These are phyloP conservation scores for Fraxinus xanthoxyloides DNA, from an alignment of 305 asterid species.

Conservation along the genomic window DNA sequence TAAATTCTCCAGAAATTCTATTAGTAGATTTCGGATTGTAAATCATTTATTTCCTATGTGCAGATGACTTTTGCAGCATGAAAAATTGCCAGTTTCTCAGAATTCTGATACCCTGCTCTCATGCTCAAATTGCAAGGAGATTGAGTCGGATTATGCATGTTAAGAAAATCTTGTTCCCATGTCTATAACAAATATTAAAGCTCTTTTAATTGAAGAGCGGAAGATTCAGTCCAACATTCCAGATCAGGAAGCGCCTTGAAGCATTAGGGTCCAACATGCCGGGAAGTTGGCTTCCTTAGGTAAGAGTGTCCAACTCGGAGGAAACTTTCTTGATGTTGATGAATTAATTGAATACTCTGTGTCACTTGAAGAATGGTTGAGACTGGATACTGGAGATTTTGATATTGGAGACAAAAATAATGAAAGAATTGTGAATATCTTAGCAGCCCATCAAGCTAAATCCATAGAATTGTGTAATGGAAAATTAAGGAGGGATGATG, in stretches of 20 bases:
- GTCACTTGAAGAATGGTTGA: slow-evolving; percentile 61
- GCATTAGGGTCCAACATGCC: slow-evolving; percentile 34
- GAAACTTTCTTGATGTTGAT: slow-evolving; percentile 30
- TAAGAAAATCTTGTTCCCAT: slow-evolving; percentile 61
- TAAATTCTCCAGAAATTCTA: not conserved
- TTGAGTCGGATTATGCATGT: slow-evolving; percentile 42
- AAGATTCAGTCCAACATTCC: slow-evolving; percentile 74
- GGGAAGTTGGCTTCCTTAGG: slow-evolving; percentile 22
- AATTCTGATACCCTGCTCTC: slow-evolving; percentile 19
- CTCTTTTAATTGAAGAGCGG: slow-evolving; percentile 67
- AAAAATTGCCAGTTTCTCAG: slow-evolving; percentile 16
- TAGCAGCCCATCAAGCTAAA: slow-evolving; percentile 35
- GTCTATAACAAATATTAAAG: slow-evolving; percentile 52
- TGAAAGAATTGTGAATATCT: slow-evolving; percentile 28
- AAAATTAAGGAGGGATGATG: slow-evolving; percentile 16
- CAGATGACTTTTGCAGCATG: slow-evolving; percentile 31
- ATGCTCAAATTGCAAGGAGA: slow-evolving; percentile 29
- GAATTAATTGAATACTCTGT: slow-evolving; percentile 45
- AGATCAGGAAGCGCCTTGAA: slow-evolving; percentile 58
- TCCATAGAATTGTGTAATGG: slow-evolving; percentile 15
- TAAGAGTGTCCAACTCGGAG: slow-evolving; percentile 14
- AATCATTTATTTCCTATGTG: slow-evolving; percentile 16
- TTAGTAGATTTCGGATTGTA: slow-evolving; percentile 12
- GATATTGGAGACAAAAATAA: slow-evolving; percentile 25
- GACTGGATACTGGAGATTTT: slow-evolving; percentile 46